Percentiles rank a stretch among this genome's conserved stretches.
Evolutionary conservation across 768 basidiomycete species (phyloP).

Genomic region (Lepiota subincarnata): DNA sequence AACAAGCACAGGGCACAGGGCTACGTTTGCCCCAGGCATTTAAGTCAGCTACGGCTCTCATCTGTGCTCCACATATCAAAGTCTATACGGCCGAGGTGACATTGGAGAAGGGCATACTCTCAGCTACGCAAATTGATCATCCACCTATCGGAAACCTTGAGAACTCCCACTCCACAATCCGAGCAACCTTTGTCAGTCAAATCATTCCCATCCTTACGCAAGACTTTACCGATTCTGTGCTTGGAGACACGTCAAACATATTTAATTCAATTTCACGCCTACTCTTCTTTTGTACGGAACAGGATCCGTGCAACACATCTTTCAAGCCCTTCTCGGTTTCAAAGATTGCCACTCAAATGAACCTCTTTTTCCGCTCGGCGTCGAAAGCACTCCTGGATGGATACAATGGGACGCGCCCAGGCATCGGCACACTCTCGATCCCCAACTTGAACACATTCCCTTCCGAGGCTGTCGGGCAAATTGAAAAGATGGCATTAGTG

Average conservation of each 20-base stretch:
- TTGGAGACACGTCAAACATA: no score
- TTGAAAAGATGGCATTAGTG: no score
- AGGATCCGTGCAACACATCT: not conserved
- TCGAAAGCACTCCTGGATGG: slow-evolving; percentile 1
- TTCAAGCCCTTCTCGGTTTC: not conserved
- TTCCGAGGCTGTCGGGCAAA: no score
- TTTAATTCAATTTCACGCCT: not conserved
- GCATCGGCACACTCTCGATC: not conserved
- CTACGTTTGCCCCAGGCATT: no score
- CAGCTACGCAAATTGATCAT: not conserved
- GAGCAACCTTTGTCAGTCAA: no score
- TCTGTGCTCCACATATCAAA: not conserved
- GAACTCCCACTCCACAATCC: no score
- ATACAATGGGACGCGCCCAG: not conserved
- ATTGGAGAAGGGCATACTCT: not conserved
- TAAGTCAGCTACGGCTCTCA: not conserved
- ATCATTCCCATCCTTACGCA: no score
- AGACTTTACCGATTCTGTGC: no score
- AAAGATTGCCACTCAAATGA: not conserved
- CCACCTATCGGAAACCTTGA: no score
- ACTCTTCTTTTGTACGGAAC: not conserved
- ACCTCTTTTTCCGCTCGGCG: not conserved
- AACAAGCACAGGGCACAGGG: no score
- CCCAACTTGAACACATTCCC: no score
- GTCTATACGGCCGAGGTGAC: not conserved